Base-by-base conservation (phyloP, 257 asterid species). In the Nicotiana benthamiana region DNA sequence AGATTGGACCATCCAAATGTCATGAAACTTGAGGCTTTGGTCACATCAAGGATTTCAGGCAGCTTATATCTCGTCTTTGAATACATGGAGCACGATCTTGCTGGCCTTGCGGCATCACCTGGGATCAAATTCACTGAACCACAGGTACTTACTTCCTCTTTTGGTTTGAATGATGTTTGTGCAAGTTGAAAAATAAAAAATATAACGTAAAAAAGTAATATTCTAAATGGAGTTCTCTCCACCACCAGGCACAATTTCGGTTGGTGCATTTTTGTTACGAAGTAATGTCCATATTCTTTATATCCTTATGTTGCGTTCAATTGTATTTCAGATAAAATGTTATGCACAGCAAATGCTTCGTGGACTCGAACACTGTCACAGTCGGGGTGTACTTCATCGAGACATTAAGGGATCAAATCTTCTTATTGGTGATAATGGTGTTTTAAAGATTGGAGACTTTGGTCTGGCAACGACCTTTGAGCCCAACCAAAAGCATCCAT, bases 1-100 rank as follows among this genome's bases (percentile, higher is more conserved):
- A 77, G 70, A 61, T 60, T 82, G 53, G 68, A 82, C 40, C 84
- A 82, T 7, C 81, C 84, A 51, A 82, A 82, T 24, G 80, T 82
- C 3, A 76, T 82, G 81, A 82, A 82, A 57, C 84, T 82, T 75
- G 81, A 82, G 75, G 84, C 81, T 75, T 70, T 82, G 52, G 80
- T 82, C 43, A 82, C 84, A 48, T 82, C 84, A 22, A 32, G 63
- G 40, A 66, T 82, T 76, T 75, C 84, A 51, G 84, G 81, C 7
- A 77, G 63, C 1, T 75, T 82, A 54, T 82, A 75, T 75, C 84
- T 82, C 15, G 80, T 82, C 34, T 82, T 82, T 13, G 84, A 82
- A 20, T 82, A 82, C 80, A 82, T 82, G 84, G 84, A 82, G 36
- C 84, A 82, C 32, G 84, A 82, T 82, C 81, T 82, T 61, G 81